Evolutionary conservation across 345 rosid genomes (phyloP).

Genomic region (Anastatica hierochuntica): DNA sequence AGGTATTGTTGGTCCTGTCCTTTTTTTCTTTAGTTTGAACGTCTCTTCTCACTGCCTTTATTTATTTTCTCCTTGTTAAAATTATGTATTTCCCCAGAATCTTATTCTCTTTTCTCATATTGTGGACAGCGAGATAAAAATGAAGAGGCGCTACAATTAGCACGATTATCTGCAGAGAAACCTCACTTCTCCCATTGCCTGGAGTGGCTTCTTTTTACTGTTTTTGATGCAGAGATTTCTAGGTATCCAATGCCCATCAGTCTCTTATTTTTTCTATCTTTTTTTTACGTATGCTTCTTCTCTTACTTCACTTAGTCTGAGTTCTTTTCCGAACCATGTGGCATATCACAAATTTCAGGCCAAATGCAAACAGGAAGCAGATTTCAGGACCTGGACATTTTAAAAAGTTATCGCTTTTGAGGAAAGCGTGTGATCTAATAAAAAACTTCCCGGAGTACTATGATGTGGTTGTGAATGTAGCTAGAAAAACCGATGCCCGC

Average conservation of each 20-base stretch:
- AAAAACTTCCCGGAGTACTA: constrained; percentile 78
- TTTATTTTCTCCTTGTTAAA: neutral
- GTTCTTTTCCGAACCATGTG: neutral
- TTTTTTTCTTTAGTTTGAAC: neutral
- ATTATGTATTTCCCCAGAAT: neutral
- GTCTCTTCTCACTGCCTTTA: constrained; percentile 5
- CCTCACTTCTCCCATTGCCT: constrained; percentile 95
- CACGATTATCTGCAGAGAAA: constrained; percentile 85
- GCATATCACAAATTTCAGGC: constrained; percentile 36
- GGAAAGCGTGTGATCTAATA: constrained; percentile 83
- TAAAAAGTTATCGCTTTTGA: constrained; percentile 51
- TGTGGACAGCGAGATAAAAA: constrained; percentile 67
- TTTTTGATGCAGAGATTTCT: constrained; percentile 92
- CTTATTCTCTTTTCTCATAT: constrained; percentile 14
- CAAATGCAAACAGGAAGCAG: constrained; percentile 54
- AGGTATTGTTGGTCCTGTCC: constrained; percentile 71
- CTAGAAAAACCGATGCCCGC: constrained; percentile 96
- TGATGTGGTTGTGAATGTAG: constrained; percentile 96
- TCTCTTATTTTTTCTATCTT: neutral
- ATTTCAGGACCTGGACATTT: constrained; percentile 32
- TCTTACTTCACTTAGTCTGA: neutral
- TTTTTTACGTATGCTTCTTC: neutral
- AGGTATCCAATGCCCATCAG: constrained; percentile 38
- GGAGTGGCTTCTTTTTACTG: constrained; percentile 99
- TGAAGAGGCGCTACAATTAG: constrained; percentile 75